Percentiles rank a stretch among this genome's conserved stretches.
Evolutionary conservation across 1,284 basidiomycete genomes (phyloP).

Genomic region (Hypsizygus ulmarius): DNA sequence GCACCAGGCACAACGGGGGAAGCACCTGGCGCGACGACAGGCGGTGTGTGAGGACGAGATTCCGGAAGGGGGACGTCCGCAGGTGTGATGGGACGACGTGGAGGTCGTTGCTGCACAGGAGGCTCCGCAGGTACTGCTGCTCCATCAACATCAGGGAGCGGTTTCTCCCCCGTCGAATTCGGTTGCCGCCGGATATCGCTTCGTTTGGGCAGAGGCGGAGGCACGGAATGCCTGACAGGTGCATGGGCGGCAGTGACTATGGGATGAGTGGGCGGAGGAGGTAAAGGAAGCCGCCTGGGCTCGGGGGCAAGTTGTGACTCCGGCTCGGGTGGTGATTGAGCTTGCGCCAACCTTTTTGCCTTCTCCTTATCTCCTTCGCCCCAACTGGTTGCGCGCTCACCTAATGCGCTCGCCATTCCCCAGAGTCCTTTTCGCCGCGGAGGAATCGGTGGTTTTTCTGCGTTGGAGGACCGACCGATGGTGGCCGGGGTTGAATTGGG

Average conservation of each 20-base stretch:
- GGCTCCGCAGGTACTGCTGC: conserved; percentile 6
- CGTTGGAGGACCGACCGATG: conserved; percentile 11
- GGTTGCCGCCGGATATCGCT: conserved; percentile 30
- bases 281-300: conserved; percentile 19
- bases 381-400: conserved; percentile 54
- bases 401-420: conserved; percentile 55
- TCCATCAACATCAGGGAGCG: conserved; percentile 2
- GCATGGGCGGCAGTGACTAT: conserved; percentile 5
- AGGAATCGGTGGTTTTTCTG: conserved; percentile 46
- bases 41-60: conserved; percentile 42
- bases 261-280: conserved; percentile 15
- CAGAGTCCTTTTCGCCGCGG: conserved; percentile 53
- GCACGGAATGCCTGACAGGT: conserved; percentile 15
- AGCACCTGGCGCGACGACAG: background rate
- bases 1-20: too few species aligned
- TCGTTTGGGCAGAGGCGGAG: conserved; percentile 36
- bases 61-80: conserved; percentile 41
- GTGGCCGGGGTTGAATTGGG: conserved; percentile 32
- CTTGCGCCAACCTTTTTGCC: conserved; percentile 19
- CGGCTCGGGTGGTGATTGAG: conserved; percentile 10
- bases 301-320: conserved; percentile 4
- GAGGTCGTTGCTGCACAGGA: conserved; percentile 15
- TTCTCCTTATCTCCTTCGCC: conserved; percentile 40
- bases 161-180: conserved; percentile 4
- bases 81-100: conserved; percentile 22